Base-by-base conservation (phyloP, 495 filamentous ascomycete genomes). In the Talaromyces liani region DNA sequence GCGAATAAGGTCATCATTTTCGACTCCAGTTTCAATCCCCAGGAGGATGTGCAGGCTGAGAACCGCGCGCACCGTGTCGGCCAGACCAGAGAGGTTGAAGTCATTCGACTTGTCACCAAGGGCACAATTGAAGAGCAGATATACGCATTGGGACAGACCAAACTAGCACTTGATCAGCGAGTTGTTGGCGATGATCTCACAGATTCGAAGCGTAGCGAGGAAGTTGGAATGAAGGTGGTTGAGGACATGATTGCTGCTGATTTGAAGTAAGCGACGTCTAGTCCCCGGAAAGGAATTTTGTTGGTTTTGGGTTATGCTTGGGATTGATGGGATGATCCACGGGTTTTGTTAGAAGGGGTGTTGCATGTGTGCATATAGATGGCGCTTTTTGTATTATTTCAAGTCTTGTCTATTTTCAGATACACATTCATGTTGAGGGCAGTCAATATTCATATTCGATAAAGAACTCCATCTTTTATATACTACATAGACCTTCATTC, bases 1-100 rank as follows among this genome's bases (percentile, higher is more conserved):
- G 95, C 94, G 3, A 98, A 98, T 77, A 97, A 96, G 79, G 93
- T 98, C 64, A 85, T 98, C 72, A 93, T 98, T 69, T 97, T 98
- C 70, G 94, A 98, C 73, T 90, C 89, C 59, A 88, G 84, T 31
- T 97, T 98, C 75, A 98, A 98, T 68, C 94, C 94, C 0, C 94
- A 98, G 72, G 92, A 97, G 63, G 94, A 98, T 70, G 83, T 94
- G 1, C 94, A 98, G 72, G 94, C 94, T 0, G 93, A 97, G 75
- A 97, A 98, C 70, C 89, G 94, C 20, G 94, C 94, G 1, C 94
- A 98, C 76, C 86, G 94, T 4, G 90, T 98, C 10, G 95, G 94
- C 1, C 94, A 98, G 73, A 92, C 82, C 8, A 77, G 90, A 27
- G 89, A 92, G 18, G 94, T 98, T 2, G 94, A 98, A 69, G 87